Percentiles rank a stretch among this genome's conserved stretches.
phyloP scores from a whole-genome alignment of 176 grass and related monocot species.

The Leersia perrieri region DNA sequence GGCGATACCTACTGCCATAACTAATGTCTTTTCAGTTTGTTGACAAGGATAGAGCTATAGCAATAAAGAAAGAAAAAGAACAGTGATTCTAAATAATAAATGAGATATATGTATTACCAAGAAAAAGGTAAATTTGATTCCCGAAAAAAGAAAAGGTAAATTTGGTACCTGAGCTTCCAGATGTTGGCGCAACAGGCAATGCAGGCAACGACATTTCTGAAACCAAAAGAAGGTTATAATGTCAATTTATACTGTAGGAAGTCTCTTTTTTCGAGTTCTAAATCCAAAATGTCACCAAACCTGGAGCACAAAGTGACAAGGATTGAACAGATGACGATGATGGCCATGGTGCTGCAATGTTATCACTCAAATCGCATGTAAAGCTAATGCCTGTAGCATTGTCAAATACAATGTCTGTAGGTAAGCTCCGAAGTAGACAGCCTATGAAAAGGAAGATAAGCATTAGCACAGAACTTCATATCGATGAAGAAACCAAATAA shows the following conservation, averaged over 20 bases:
- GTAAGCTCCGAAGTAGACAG: conserved; percentile 90
- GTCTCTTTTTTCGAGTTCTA: not conserved
- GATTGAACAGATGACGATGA: conserved; percentile 91
- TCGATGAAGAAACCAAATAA: conserved; percentile 22
- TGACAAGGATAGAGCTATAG: not conserved
- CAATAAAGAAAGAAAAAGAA: not conserved
- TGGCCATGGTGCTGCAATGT: conserved; percentile 97
- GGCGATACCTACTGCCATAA: conserved; percentile 28
- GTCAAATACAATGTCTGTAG: conserved; percentile 84
- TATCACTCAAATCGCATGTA: conserved; percentile 92
- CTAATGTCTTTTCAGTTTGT: conserved; percentile 1
- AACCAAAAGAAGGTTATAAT: conserved; percentile 18
- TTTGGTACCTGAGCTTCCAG: conserved; percentile 64
- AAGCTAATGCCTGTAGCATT: conserved; percentile 92
- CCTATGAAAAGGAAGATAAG: conserved; percentile 41
- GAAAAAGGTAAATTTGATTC: conserved; percentile 34
- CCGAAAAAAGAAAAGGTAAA: conserved; percentile 36
- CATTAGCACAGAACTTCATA: conserved; percentile 24
- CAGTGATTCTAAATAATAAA: not conserved
- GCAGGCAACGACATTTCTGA: conserved; percentile 99
- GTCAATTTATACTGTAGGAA: not conserved
- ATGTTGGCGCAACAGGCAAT: conserved; percentile 60
- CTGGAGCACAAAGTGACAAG: conserved; percentile 93
- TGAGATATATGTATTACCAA: not conserved
- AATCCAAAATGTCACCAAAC: conserved; percentile 22